Conservation (phyloP, 345 rosid genomes). For the Zanthoxylum bungeanum region DNA sequence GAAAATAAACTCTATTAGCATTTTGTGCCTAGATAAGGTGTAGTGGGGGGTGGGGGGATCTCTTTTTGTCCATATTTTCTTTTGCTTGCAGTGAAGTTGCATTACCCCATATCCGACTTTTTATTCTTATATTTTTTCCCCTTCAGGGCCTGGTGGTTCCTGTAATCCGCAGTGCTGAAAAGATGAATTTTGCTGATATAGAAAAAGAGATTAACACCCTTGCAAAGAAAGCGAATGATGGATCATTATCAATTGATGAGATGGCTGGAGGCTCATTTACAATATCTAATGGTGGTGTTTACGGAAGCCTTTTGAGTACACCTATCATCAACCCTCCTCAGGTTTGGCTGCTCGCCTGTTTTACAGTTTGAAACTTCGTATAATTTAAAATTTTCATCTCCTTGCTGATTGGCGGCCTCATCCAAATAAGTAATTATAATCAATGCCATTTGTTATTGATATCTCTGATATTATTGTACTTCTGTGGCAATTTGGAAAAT, state of each 20-base stretch:
- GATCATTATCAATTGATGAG: slow-evolving; percentile 91
- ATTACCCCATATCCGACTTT: neutral
- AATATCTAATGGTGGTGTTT: slow-evolving; percentile 81
- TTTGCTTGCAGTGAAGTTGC: too few relatives aligned
- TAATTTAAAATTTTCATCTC: neutral
- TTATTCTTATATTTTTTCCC: neutral
- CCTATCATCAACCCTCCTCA: slow-evolving; percentile 99
- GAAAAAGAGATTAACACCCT: slow-evolving; percentile 89
- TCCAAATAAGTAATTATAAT: neutral
- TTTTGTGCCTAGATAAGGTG: neutral
- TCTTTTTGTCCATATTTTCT: neutral
- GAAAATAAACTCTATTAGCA: neutral
- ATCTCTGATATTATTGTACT: neutral
- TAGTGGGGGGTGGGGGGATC: neutral
- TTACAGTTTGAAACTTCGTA: neutral
- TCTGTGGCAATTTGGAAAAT: neutral
- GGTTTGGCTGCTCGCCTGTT: slow-evolving; percentile 32
- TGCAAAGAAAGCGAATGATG: slow-evolving; percentile 92
- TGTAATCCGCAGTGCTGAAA: slow-evolving; percentile 66
- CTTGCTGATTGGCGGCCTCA: neutral
- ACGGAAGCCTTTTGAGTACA: slow-evolving; percentile 96
- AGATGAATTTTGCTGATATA: slow-evolving; percentile 84
- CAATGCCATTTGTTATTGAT: neutral
- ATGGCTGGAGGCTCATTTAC: slow-evolving; percentile 99
- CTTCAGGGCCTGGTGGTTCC: slow-evolving; percentile 91